Percentiles rank a stretch among this genome's conserved stretches.
phyloP scores from a whole-genome alignment of 176 grass and related monocot species.

The Zizania latifolia region DNA sequence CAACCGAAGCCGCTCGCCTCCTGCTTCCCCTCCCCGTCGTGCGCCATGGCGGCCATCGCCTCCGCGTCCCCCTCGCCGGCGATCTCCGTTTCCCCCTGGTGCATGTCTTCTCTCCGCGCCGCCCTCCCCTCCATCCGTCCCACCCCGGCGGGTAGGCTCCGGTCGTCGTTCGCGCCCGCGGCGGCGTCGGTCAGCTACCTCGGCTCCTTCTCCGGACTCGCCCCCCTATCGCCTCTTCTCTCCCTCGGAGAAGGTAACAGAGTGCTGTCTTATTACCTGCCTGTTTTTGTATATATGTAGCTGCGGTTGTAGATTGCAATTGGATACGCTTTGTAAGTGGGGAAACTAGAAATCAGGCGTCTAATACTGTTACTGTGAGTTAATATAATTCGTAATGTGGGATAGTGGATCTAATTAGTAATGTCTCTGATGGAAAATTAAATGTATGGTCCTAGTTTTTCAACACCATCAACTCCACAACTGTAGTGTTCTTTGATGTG shows the following conservation, averaged over 20 bases:
- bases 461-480: background rate
- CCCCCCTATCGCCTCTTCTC: slow-evolving; percentile 29
- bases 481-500: background rate
- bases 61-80: slow-evolving; percentile 32
- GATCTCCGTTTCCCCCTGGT: slow-evolving; percentile 53
- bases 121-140: slow-evolving; percentile 37
- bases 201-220: slow-evolving; percentile 54
- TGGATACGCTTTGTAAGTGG: background rate
- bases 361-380: background rate
- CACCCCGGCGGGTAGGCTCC: slow-evolving; percentile 6
- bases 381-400: background rate
- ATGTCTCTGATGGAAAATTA: background rate
- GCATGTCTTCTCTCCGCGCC: slow-evolving; percentile 44
- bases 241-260: slow-evolving; percentile 41
- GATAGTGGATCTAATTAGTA: background rate
- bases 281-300: background rate
- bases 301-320: background rate
- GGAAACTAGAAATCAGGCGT: background rate
- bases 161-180: slow-evolving; percentile 25
- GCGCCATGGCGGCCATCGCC: slow-evolving; percentile 50
- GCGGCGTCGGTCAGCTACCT: slow-evolving; percentile 23
- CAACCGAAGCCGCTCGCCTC: slow-evolving; percentile 5
- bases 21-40: background rate
- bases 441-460: background rate
- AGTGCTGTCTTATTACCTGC: background rate